A percentile compares a stretch with the other conserved stretches of the same genome.
phyloP scores from a whole-genome alignment of 1,284 basidiomycete species.

The Mycena sp. region DNA sequence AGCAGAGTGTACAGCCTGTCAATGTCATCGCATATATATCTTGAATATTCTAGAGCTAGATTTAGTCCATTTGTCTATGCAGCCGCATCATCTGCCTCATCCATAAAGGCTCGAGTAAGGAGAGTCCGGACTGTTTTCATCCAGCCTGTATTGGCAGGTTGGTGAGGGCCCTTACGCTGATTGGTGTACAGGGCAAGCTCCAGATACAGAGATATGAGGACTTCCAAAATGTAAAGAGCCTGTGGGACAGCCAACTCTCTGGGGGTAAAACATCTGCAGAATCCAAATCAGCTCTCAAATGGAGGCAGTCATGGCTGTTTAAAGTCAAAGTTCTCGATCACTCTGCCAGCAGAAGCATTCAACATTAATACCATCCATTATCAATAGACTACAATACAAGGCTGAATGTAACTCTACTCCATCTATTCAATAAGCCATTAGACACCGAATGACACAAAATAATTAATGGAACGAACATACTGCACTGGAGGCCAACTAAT shows the following conservation, averaged over 20 bases:
- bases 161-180: conserved; percentile 1
- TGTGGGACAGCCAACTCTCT: neutral
- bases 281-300: neutral
- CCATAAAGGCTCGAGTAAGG: neutral
- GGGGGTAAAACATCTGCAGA: conserved; percentile 10
- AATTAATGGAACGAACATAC: too few species aligned
- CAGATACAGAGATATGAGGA: conserved; percentile 15
- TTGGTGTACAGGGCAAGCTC: conserved; percentile 7
- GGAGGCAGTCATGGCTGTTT: neutral
- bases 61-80: neutral
- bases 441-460: too few species aligned
- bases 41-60: neutral
- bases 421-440: too few species aligned
- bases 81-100: neutral
- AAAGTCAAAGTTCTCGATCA: too few species aligned
- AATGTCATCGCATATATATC: neutral
- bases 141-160: conserved; percentile 7
- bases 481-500: too few species aligned
- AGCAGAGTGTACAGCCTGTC: neutral
- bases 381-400: too few species aligned
- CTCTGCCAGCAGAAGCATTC: too few species aligned
- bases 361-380: too few species aligned
- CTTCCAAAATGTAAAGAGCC: conserved; percentile 1
- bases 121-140: neutral
- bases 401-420: too few species aligned